A percentile compares a stretch with the other conserved stretches of the same genome.
phyloP scores from a whole-genome alignment of 192 early-diverging fungal genomes.

The Coemansia sp. region DNA sequence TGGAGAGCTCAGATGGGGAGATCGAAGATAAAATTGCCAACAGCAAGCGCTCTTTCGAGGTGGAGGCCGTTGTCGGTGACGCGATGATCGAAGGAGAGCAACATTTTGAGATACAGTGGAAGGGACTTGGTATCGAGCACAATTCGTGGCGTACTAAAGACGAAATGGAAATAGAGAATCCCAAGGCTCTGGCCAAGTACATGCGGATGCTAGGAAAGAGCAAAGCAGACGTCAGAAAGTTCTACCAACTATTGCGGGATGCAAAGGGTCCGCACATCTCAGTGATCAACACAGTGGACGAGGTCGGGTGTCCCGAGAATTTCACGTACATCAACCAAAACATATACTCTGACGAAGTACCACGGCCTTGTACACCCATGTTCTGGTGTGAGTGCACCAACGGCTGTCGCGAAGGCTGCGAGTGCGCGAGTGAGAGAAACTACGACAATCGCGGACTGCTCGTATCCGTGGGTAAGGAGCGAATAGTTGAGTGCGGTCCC shows the following conservation, averaged over 20 bases:
- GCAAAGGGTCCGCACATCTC: constrained; percentile 27
- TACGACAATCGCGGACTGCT: constrained; percentile 46
- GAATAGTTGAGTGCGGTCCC: constrained; percentile 49
- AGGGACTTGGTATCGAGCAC: not conserved
- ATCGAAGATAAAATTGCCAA: not conserved
- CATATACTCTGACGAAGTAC: constrained; percentile 45
- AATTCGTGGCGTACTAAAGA: not conserved
- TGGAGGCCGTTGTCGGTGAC: not conserved
- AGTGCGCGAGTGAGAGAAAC: constrained; percentile 29
- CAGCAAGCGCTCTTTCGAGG: not conserved
- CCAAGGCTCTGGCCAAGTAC: constrained; percentile 14
- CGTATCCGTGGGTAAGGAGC: not conserved
- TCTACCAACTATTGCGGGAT: constrained; percentile 23
- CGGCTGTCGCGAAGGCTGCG: constrained; percentile 17
- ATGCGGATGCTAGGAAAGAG: constrained; percentile 6
- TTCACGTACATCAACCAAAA: constrained; percentile 48
- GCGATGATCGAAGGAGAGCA: not conserved
- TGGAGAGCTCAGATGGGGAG: not conserved
- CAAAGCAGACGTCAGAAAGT: constrained; percentile 35
- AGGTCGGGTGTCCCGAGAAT: constrained; percentile 23
- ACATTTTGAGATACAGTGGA: not conserved
- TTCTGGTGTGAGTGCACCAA: constrained; percentile 39
- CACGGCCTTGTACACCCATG: constrained; percentile 42
- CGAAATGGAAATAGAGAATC: not conserved
- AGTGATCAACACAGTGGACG: constrained; percentile 45